Evolutionary conservation across 805 yeast species (phyloP).

Genomic region (Ogataea sp.): DNA sequence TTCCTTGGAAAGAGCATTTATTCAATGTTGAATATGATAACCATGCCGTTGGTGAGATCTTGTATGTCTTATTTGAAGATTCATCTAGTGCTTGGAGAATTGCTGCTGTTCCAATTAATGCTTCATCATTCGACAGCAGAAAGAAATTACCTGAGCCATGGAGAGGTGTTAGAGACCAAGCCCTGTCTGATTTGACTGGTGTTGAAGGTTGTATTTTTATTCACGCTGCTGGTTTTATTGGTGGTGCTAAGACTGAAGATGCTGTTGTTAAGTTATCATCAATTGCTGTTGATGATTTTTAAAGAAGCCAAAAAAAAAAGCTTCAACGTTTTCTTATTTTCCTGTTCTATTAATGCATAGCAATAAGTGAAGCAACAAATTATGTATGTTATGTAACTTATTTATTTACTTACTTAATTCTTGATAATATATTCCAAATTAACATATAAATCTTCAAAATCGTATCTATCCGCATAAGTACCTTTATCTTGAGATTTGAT

Average conservation of each 20-base stretch:
- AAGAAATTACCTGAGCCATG: conserved; percentile 82
- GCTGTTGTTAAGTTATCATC: conserved; percentile 72
- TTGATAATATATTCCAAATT: conserved; percentile 1
- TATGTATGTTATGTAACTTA: too few relatives aligned
- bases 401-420: too few relatives aligned
- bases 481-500: conserved; percentile 21
- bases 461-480: conserved; percentile 25
- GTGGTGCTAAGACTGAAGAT: conserved; percentile 80
- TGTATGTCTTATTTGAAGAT: conserved; percentile 78
- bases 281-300: conserved; percentile 21
- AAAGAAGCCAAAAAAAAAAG: neutral
- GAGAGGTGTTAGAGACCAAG: conserved; percentile 95
- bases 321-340: neutral
- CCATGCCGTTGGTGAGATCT: conserved; percentile 43
- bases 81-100: conserved; percentile 72
- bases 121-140: conserved; percentile 77
- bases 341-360: too few relatives aligned
- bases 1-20: conserved; percentile 95
- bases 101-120: conserved; percentile 80
- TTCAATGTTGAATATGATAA: conserved; percentile 61
- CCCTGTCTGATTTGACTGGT: conserved; percentile 64
- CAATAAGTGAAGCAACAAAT: too few relatives aligned
- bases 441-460: conserved; percentile 31
- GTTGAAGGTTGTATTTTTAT: conserved; percentile 82
- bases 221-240: conserved; percentile 96